phyloP scores from a whole-genome alignment of 805 yeast species.

The Candida odintsovae region DNA sequence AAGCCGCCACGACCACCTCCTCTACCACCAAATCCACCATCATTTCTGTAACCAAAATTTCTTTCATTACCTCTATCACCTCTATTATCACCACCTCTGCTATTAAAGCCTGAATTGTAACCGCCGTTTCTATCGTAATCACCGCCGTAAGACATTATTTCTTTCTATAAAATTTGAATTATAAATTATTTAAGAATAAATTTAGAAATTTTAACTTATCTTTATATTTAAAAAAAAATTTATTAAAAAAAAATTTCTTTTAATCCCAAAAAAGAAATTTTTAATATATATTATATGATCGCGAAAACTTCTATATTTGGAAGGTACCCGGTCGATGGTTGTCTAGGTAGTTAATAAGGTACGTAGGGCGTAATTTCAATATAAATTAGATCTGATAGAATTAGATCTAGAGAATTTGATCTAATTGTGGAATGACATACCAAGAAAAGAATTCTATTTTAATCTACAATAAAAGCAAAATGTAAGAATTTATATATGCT shows the following conservation, averaged over 20 bases:
- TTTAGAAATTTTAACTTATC: too few species aligned
- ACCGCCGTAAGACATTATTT: constrained; percentile 28
- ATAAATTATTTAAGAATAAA: too few species aligned
- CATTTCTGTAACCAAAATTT: constrained; percentile 31
- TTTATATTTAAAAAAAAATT: not conserved
- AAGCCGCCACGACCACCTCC: constrained; percentile 10
- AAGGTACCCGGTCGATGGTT: not conserved
- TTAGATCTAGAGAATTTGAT: too few species aligned
- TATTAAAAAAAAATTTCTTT: constrained; percentile 1
- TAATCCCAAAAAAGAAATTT: constrained; percentile 1
- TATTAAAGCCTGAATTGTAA: constrained; percentile 25
- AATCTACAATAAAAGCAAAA: not conserved
- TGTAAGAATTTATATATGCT: not conserved
- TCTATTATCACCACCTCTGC: constrained; percentile 24
- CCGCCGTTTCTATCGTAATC: constrained; percentile 28
- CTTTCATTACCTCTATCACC: constrained; percentile 29
- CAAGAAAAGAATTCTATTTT: too few species aligned
- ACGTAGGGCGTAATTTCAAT: too few species aligned
- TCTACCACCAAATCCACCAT: constrained; percentile 30
- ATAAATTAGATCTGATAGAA: too few species aligned
- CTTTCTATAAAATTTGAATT: too few species aligned
- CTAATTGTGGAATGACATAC: too few species aligned
- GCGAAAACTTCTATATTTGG: not conserved
- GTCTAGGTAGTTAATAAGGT: too few species aligned
- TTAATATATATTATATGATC: too few species aligned